Conservation (phyloP, 2,329 filamentous ascomycete genomes). For the Trichoderma koningiopsis region DNA sequence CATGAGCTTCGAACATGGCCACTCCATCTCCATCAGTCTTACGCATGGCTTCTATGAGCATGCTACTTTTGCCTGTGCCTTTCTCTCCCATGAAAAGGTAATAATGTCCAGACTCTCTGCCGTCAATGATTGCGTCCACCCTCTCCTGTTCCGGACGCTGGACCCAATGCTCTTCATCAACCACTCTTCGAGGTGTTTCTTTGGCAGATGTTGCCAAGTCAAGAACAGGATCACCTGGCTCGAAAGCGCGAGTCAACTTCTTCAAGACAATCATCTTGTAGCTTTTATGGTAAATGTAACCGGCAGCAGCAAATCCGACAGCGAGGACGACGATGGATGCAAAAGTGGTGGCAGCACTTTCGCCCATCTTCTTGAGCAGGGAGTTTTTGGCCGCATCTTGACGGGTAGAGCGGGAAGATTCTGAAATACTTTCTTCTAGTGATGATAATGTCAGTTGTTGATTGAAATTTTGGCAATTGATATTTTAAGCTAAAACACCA, state of each 20-base stretch:
- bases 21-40: constrained; percentile 87
- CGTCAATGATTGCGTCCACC: constrained; percentile 81
- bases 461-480: neutral
- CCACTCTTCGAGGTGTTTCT: constrained; percentile 51
- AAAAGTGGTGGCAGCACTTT: constrained; percentile 73
- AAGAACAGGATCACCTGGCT: constrained; percentile 86
- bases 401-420: neutral
- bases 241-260: constrained; percentile 92
- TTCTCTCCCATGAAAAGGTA: constrained; percentile 93
- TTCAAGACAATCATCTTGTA: constrained; percentile 91
- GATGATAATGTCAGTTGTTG: neutral
- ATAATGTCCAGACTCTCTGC: constrained; percentile 76
- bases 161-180: constrained; percentile 66
- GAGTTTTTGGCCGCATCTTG: constrained; percentile 34
- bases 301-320: constrained; percentile 64
- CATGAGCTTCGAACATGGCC: constrained; percentile 95
- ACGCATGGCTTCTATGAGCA: constrained; percentile 93
- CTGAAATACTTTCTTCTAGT: constrained; percentile 1
- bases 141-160: constrained; percentile 76
- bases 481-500: neutral
- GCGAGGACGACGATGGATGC: constrained; percentile 74
- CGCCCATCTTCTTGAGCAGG: constrained; percentile 64
- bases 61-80: constrained; percentile 93
- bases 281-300: constrained; percentile 75
- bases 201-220: constrained; percentile 72